Evolutionary conservation across 2,329 filamentous ascomycete genomes (phyloP).

Genomic region (Fusarium succisae): DNA sequence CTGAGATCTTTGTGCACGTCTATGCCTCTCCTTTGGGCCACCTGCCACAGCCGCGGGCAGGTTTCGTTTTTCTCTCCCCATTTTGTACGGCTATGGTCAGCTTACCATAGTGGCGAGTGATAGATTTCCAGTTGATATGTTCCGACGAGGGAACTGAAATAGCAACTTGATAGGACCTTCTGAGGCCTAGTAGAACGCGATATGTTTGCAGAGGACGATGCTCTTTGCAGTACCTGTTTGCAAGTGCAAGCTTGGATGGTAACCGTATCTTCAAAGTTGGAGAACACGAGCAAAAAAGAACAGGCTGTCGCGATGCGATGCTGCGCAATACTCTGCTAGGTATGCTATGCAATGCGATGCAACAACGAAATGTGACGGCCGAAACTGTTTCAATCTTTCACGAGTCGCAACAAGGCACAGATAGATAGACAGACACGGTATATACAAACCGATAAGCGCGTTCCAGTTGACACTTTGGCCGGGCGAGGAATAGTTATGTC

Average conservation of each 20-base stretch:
- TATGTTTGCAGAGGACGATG: slow-evolving; percentile 9
- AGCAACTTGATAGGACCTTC: slow-evolving; percentile 30
- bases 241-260: slow-evolving; percentile 8
- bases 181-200: slow-evolving; percentile 28
- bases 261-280: slow-evolving; percentile 3
- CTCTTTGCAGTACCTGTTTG: slow-evolving; percentile 19
- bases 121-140: slow-evolving; percentile 26
- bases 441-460: slow-evolving; percentile 36
- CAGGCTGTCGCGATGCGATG: slow-evolving; percentile 4
- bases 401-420: slow-evolving; percentile 36
- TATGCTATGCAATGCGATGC: slow-evolving; percentile 21
- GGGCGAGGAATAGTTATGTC: slow-evolving; percentile 33
- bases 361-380: slow-evolving; percentile 34
- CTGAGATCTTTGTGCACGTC: slow-evolving; percentile 45
- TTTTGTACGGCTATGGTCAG: slow-evolving; percentile 41
- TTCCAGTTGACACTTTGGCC: slow-evolving; percentile 28
- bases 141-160: slow-evolving; percentile 20
- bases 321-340: slow-evolving; percentile 2
- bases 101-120: slow-evolving; percentile 42
- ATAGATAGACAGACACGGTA: slow-evolving; percentile 38
- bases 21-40: slow-evolving; percentile 51
- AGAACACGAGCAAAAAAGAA: slow-evolving; percentile 11
- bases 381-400: slow-evolving; percentile 33
- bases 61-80: slow-evolving; percentile 51
- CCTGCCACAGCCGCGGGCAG: slow-evolving; percentile 43